Evolutionary conservation across 345 rosid species (phyloP), one percentile per base, ranked within the genome.

Genomic region (Mangifera indica): DNA sequence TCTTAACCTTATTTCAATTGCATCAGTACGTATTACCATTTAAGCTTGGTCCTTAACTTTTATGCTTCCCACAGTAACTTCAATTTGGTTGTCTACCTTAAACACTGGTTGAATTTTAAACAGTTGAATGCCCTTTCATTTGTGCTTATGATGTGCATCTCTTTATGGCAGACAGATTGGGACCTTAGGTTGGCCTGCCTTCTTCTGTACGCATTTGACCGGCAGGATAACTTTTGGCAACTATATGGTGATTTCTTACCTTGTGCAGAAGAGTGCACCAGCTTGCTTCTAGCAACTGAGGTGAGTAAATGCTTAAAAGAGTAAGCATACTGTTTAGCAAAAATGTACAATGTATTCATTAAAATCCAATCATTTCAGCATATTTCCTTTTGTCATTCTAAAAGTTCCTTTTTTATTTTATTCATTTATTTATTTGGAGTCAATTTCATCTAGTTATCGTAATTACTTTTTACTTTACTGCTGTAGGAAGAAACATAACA

Each of bases 251-350:
- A 94, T 81, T 92, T 94, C 72, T 80, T 94, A 25, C 98, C 98
- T 21, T 81, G 90, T 79, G 82, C 75, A 73, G 93, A 92, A 66
- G 97, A 94, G 73, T 89, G 93, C 79, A 87, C 88, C 62, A 90
- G 88, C 90, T 84, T 94, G 85, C 98, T 94, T 84, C 87, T 92
- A 63, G 97, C 98, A 72, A 85, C 93, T 56, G 93, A 94, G 97
- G 98, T 94, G 55, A 4, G 76, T 70, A 63, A 46, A 72, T 12
- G 48, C 42, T 20, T 74, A 45, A 44, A 58, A 67, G 13, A 15
- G 21, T 44, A 29, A 52, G 24, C 2, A 25, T 52, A 53, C 17
- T 22, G 11, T 22, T 46, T 2, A 49, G 54, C 2, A 2, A 15
- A 8, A 37, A n/a, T 54, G 32, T 20, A 29, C 18, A 29, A 51